Percentiles rank a stretch among this genome's conserved stretches.
Evolutionary conservation across 192 early-diverging fungal species (phyloP).

Genomic region (Umbelopsis sp.): DNA sequence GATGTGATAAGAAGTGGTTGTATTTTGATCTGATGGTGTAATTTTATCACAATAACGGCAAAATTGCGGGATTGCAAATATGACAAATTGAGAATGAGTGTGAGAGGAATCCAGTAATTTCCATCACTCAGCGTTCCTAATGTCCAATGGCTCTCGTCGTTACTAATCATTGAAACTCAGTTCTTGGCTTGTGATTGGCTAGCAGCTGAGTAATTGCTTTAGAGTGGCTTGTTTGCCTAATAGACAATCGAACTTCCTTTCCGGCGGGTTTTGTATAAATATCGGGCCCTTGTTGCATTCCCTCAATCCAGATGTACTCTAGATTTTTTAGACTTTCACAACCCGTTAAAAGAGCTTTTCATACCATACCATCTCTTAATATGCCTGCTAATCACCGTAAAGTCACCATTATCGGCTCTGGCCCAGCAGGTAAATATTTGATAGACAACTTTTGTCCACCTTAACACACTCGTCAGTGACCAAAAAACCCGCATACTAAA

Average conservation of each 20-base stretch:
- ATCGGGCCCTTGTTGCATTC: neutral
- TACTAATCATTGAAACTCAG: conserved; percentile 2
- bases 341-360: conserved; percentile 5
- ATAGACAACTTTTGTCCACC: neutral
- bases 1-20: too few relatives aligned
- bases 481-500: neutral
- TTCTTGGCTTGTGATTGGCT: neutral
- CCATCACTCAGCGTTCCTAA: neutral
- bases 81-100: neutral
- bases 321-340: conserved; percentile 10
- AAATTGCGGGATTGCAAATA: neutral
- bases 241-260: neutral
- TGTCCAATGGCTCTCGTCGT: neutral
- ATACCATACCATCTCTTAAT: conserved; percentile 6
- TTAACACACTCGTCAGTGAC: neutral
- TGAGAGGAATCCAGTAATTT: neutral
- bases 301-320: conserved; percentile 12
- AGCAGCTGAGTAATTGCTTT: neutral
- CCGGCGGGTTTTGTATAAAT: neutral
- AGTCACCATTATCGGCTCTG: conserved; percentile 88
- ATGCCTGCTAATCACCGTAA: conserved; percentile 48
- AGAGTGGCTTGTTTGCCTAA: neutral
- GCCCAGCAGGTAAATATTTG: conserved; percentile 74
- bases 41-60: too few relatives aligned
- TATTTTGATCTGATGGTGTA: too few relatives aligned